phyloP scores from a whole-genome alignment of 2,329 filamentous ascomycete genomes.

The Fulvia fulva region DNA sequence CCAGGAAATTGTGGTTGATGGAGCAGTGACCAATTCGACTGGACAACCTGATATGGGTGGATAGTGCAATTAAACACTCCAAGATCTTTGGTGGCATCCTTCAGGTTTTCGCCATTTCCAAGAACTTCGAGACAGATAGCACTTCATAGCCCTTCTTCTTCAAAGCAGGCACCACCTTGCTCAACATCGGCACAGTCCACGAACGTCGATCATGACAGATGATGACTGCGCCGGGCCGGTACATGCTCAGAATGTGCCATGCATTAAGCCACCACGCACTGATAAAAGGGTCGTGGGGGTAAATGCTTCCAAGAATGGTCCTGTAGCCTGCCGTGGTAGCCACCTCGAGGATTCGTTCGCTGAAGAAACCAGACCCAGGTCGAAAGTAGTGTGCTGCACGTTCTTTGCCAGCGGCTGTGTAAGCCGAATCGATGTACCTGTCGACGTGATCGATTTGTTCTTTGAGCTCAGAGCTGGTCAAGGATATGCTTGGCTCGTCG shows the following conservation, averaged over 20 bases:
- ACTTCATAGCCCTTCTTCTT: conserved; percentile 65
- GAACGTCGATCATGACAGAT: conserved; percentile 78
- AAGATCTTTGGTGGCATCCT: neutral
- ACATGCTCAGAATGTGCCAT: conserved; percentile 74
- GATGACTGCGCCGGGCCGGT: conserved; percentile 70
- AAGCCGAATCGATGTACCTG: conserved; percentile 54
- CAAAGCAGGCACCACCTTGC: conserved; percentile 67
- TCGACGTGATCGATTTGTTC: conserved; percentile 65
- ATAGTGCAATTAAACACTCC: neutral
- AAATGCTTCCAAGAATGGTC: conserved; percentile 77
- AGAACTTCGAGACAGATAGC: conserved; percentile 65
- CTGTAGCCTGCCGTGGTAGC: conserved; percentile 61
- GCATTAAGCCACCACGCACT: conserved; percentile 66
- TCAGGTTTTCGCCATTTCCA: conserved; percentile 38
- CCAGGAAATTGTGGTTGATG: conserved; percentile 43
- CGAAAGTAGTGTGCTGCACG: conserved; percentile 67
- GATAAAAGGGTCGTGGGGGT: conserved; percentile 89
- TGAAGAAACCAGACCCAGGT: conserved; percentile 83
- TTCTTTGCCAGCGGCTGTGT: conserved; percentile 39
- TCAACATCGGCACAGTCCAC: conserved; percentile 82
- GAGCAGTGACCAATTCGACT: conserved; percentile 22
- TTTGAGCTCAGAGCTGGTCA: conserved; percentile 58
- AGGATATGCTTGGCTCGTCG: conserved; percentile 68
- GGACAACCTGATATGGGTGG: conserved; percentile 19
- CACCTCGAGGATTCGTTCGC: conserved; percentile 60